Base-by-base conservation (phyloP, 805 yeast genomes). In the Candida jianshihensis region DNA sequence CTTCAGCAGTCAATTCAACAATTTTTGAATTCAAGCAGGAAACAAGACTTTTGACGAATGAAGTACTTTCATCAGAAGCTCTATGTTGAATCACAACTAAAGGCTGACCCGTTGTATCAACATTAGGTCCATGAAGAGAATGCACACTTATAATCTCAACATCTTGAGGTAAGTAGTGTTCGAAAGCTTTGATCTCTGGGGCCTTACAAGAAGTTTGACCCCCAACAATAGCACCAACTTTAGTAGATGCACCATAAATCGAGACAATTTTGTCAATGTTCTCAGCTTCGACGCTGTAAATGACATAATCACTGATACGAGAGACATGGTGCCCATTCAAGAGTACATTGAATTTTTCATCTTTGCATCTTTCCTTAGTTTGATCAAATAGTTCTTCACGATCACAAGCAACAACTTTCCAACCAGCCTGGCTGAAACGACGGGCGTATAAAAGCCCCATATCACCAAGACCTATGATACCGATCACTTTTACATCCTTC, bases 121-220 rank as follows among this genome's bases (percentile, higher is more conserved):
- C 96, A 40, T 71, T 77, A 5, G 98, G 97, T 0, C 98, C 98
- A 61, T 92, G 98, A 42, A 92, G 65, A 0, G 97, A 88, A 56
- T 92, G 98, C 18, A 94, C 72, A 2, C 94, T 73, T 11, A 92
- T 75, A 19, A 92, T 90, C 31, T 85, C 83, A 4, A 78, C 81
- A 60, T 92, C 97, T 1, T 50, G 40, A 0, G 97, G 97, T 22
- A 87, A 57, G 46, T 72, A 62, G 31, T 66, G 64, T 48, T 88
- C 96, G 56, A 92, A 85, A 0, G 97, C 96, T 13, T 61, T 68
- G 19, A 92, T 81, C 54, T 92, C 98, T 0, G 95, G 94, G 19
- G 75, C 79, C 53, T 92, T 92, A 61, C 97, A 90, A 9, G 96
- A 84, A 0, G 98, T 89, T 60, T 92, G 98, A 7, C 98, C 98